Base-by-base conservation (phyloP, 768 basidiomycete genomes). In the Pleurotus tuoliensis region DNA sequence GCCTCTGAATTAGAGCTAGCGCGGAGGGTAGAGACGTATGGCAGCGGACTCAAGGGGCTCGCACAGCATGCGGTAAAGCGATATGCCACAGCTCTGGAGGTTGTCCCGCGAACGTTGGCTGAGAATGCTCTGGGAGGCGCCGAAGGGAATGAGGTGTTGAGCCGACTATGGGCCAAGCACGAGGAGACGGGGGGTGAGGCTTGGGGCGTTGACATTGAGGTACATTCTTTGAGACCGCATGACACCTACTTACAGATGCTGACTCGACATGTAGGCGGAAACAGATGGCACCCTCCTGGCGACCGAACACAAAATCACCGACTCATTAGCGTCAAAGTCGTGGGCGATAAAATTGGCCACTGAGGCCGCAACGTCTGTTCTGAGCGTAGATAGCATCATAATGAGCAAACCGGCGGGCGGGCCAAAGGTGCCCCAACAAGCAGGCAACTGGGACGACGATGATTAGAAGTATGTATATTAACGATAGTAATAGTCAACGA, bases 301-400 rank as follows among this genome's bases (percentile, higher is more conserved):
- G 13, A 72, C 80, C 24, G 76, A 84, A 53, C 74, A 79, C 73
- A 76, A 84, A 63, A 92, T 95, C 58, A 83, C 86, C 58, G 94
- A 97, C 68, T 87, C 94, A n/a, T 77, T 95, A 5, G 90, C 86
- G 7, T 90, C 92, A 15, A 96, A 95, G 70, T 76, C 86, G 4
- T 96, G 94, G 93, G 93, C 92, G 1, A 83, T 97, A 63, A 79
- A 82, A 57, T 81, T 94, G n/a, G 94, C 88, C 13, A 93, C 93
- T 0, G 94, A 97, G 67, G 92, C 94, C 15, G 94, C 94, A 1
- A 81, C 90, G 40, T 87, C 92, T 0, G 91, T 97, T 27, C 82
- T 99, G 55, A 90, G 88, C 59, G 97, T 99, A 5, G 97, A 99
- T 73, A 93, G 91, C 66, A 98, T 98, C 69, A 97, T 98, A 75